Evolutionary conservation across 345 rosid genomes (phyloP).

Genomic region (Dimocarpus longan): DNA sequence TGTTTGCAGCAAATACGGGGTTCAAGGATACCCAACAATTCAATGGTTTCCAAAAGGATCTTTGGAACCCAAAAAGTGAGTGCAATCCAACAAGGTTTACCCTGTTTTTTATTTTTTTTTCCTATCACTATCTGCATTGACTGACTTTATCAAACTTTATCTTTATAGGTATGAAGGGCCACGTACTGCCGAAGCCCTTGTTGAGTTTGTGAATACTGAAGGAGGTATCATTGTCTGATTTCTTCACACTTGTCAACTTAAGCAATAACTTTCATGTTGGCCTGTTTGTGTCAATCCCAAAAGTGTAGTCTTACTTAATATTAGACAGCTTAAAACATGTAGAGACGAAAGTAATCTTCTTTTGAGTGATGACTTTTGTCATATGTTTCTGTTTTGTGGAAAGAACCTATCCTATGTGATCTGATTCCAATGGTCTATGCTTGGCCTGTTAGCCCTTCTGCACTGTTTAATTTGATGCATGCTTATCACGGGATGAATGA

Average conservation of each 20-base stretch:
- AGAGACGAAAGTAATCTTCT: background rate
- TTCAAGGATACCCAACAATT: constrained; percentile 92
- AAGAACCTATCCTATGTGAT: background rate
- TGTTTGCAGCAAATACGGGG: constrained; percentile 86
- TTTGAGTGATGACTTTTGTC: background rate
- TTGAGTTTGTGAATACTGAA: constrained; percentile 88
- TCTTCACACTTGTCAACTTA: background rate
- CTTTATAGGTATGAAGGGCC: constrained; percentile 82
- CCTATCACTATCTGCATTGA: background rate
- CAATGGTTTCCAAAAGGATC: constrained; percentile 98
- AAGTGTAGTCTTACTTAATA: background rate
- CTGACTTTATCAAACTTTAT: constrained; percentile 8
- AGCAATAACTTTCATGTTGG: background rate
- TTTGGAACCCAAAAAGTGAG: constrained; percentile 90
- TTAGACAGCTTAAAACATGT: background rate
- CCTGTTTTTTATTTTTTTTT: background rate
- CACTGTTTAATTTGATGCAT: background rate
- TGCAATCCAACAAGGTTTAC: background rate
- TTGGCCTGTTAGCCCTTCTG: background rate
- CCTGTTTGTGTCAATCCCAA: background rate
- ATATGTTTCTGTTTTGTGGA: background rate
- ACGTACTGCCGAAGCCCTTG: constrained; percentile 79
- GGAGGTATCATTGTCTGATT: constrained; percentile 58
- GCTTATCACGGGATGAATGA: background rate
- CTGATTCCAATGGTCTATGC: background rate